These are phyloP conservation scores for Pseudogymnoascus sp. DNA, from an alignment of 2,329 filamentous ascomycete genomes.

Conservation along the genomic window DNA sequence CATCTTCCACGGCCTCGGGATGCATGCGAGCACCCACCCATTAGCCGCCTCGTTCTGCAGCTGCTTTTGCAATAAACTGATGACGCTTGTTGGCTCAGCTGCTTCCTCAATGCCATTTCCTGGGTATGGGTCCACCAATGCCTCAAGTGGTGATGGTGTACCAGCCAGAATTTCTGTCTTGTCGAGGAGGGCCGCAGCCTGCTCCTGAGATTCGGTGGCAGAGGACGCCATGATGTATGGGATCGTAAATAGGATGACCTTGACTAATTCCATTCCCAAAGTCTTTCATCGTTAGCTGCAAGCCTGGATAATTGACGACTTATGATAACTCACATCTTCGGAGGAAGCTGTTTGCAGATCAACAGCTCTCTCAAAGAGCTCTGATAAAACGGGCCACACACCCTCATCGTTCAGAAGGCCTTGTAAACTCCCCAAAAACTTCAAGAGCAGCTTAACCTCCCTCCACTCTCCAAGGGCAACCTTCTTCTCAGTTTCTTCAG, in stretches of 20 bases:
- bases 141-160: slow-evolving; percentile 77
- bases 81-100: slow-evolving; percentile 60
- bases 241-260: slow-evolving; percentile 90
- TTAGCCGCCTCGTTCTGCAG: slow-evolving; percentile 68
- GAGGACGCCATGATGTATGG: slow-evolving; percentile 79
- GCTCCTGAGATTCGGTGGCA: slow-evolving; percentile 61
- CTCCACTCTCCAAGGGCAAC: slow-evolving; percentile 75
- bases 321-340: slow-evolving; percentile 64
- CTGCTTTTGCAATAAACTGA: slow-evolving; percentile 78
- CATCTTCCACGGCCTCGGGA: slow-evolving; percentile 63
- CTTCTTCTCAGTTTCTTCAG: slow-evolving; percentile 55
- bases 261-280: slow-evolving; percentile 79
- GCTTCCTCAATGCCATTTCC: slow-evolving; percentile 56
- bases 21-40: slow-evolving; percentile 66
- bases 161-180: slow-evolving; percentile 94
- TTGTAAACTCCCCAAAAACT: slow-evolving; percentile 84
- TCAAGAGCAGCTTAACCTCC: slow-evolving; percentile 81
- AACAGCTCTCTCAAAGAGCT: slow-evolving; percentile 85
- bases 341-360: slow-evolving; percentile 88
- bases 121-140: slow-evolving; percentile 78
- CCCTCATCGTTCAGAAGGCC: slow-evolving; percentile 74
- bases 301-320: background rate
- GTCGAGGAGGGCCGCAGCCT: slow-evolving; percentile 72
- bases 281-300: slow-evolving; percentile 39
- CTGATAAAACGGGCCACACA: slow-evolving; percentile 75